These are phyloP conservation scores for peach (Prunus persica) DNA, from an alignment of 306 rosid genomes.

Conservation along the genomic window DNA sequence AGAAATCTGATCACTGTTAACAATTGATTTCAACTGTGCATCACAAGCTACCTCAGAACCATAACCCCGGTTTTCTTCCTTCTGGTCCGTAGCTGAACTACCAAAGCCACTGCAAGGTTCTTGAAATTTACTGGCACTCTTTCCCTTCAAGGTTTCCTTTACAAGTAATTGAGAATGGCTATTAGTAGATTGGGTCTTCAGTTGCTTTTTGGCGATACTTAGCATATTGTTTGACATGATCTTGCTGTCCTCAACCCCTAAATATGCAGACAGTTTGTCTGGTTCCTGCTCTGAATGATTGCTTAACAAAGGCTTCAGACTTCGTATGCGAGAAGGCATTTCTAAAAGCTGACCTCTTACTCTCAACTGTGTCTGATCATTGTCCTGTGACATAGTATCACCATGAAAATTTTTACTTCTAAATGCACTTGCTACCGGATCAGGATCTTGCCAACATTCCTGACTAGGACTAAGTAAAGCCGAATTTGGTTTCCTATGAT, in stretches of 20 bases:
- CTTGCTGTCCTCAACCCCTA: slow-evolving; percentile 30
- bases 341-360: slow-evolving; percentile 37
- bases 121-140: slow-evolving; percentile 28
- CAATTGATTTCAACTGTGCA: slow-evolving; percentile 20
- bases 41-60: slow-evolving; percentile 20
- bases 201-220: slow-evolving; percentile 10
- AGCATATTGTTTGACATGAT: slow-evolving; percentile 33
- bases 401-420: slow-evolving; percentile 26
- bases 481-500: slow-evolving; percentile 12
- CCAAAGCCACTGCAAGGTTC: slow-evolving; percentile 19
- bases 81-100: slow-evolving; percentile 20
- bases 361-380: slow-evolving; percentile 35
- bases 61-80: slow-evolving; percentile 28
- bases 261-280: slow-evolving; percentile 31
- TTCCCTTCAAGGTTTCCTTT: slow-evolving; percentile 44
- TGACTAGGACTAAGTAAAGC: slow-evolving; percentile 30
- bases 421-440: slow-evolving; percentile 30
- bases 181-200: slow-evolving; percentile 31
- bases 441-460: slow-evolving; percentile 18
- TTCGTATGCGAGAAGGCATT: slow-evolving; percentile 26
- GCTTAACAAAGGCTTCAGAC: slow-evolving; percentile 19
- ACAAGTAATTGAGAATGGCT: slow-evolving; percentile 32
- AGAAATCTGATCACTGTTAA: slow-evolving; percentile 18
- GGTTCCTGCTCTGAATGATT: slow-evolving; percentile 23
- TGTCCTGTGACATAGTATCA: slow-evolving; percentile 23